Evolutionary conservation across 805 yeast species (phyloP), one percentile per base, ranked within the genome.

Genomic region (Torulaspora gathmanii): DNA sequence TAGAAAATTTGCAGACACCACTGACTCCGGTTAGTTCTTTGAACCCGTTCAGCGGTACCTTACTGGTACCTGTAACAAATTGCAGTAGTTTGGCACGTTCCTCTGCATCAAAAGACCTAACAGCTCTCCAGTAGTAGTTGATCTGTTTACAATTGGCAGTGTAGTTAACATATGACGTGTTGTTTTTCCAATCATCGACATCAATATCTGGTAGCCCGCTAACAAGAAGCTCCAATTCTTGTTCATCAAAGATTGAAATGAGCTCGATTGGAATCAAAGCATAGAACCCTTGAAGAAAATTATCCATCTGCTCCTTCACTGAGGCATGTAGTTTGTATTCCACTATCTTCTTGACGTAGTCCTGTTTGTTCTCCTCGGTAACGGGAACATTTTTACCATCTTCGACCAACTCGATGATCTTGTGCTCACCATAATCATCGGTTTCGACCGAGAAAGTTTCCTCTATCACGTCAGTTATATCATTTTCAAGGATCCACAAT

Each of bases 51-150:
- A 90, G 72, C 19, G 99, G 99, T 7, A 93, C 98, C 65, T 90
- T 89, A 50, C 95, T 83, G 0, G 99, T 91, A 49, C 99, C 99
- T 0, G 99, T 93, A 1, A 95, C 91, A 71, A 93, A 93, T 63
- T 93, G 99, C 47, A 93, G 70, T 52, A 93, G 69, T 61, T 89
- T 90, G 7, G 99, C 99, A 39, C 95, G 75, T 61, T 93, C 97
- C 63, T 93, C 99, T 13, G 77, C 78, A 58, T 88, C 96, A 68
- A 93, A 93, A 1, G 97, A 86, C 57, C 88, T 79, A 11, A 93
- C 96, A 1, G 97, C 96, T 61, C 97, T 75, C 99, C 99, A 93
- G 69, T 93, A 93, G 86, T 97, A 91, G 60, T 84, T 89, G 45
- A 93, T 82, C 61, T 90, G 97, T 25, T 86, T 80, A 2, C 95